Conservation (phyloP, 345 rosid genomes). For the Salix brachista region DNA sequence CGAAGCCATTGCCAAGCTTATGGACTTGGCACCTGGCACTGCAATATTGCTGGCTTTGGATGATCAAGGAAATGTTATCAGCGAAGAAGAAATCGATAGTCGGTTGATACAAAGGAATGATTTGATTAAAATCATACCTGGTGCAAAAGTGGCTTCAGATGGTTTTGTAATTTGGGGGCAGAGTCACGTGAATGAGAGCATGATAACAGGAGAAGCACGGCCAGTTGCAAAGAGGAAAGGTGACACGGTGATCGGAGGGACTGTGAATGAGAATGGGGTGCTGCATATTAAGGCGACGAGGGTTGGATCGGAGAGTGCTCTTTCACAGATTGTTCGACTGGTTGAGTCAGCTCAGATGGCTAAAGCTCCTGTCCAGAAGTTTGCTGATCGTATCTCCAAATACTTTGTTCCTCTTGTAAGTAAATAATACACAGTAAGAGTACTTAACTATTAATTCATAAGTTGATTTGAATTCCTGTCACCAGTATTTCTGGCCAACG, state of each 20-base stretch:
- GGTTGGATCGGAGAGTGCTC: conserved; percentile 93
- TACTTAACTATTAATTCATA: neutral
- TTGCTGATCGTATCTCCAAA: conserved; percentile 85
- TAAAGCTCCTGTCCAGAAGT: conserved; percentile 94
- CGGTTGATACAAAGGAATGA: conserved; percentile 78
- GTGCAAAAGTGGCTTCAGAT: conserved; percentile 47
- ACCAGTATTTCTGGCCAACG: neutral
- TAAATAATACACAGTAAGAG: neutral
- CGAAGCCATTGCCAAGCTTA: conserved; percentile 89
- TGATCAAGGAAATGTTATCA: conserved; percentile 52
- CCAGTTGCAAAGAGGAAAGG: conserved; percentile 68
- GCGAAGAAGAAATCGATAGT: conserved; percentile 80
- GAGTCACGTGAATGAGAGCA: conserved; percentile 54
- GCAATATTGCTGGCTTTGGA: conserved; percentile 62
- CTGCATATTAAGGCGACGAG: conserved; percentile 69
- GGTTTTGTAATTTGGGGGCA: conserved; percentile 51
- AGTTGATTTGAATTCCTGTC: neutral
- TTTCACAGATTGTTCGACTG: conserved; percentile 85
- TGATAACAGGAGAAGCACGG: conserved; percentile 51
- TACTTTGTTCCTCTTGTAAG: conserved; percentile 84
- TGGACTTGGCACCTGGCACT: conserved; percentile 74
- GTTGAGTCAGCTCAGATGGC: conserved; percentile 97
- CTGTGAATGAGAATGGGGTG: conserved; percentile 83
- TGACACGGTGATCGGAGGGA: conserved; percentile 86
- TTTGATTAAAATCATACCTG: conserved; percentile 57